A percentile compares a stretch with the other conserved stretches of the same genome.
These are phyloP conservation scores for Acrocalymma vagum DNA, from an alignment of 2,329 filamentous ascomycete genomes.

Conservation along the genomic window DNA sequence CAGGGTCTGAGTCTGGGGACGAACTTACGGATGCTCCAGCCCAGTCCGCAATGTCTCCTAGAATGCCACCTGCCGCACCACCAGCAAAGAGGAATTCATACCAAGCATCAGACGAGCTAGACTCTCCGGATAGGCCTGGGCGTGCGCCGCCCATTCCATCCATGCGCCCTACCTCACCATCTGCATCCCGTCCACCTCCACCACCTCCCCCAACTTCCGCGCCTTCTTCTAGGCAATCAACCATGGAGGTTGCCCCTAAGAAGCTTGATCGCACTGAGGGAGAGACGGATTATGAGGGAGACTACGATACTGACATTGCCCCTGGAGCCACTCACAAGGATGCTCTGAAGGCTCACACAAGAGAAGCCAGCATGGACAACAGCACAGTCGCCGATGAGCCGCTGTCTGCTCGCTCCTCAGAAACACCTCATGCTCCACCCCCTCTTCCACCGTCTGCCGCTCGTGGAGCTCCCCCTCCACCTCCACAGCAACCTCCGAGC, in stretches of 20 bases:
- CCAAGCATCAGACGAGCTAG: constrained; percentile 47
- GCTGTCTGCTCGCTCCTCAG: constrained; percentile 53
- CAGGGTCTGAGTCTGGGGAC: constrained; percentile 88
- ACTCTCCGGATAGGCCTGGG: constrained; percentile 35
- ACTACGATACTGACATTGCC: constrained; percentile 97
- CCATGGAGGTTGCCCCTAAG: constrained; percentile 36
- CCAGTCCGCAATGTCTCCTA: constrained; percentile 38
- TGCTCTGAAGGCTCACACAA: constrained; percentile 82
- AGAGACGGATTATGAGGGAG: constrained; percentile 93
- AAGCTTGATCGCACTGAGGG: constrained; percentile 75
- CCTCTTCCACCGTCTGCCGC: constrained; percentile 46
- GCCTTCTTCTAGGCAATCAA: constrained; percentile 47
- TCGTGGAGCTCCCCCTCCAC: constrained; percentile 62
- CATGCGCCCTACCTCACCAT: constrained; percentile 43
- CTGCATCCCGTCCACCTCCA: constrained; percentile 51
- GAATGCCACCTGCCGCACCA: constrained; percentile 31
- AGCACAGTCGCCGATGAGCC: constrained; percentile 65
- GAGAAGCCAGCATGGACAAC: constrained; percentile 78
- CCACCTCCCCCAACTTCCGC: constrained; percentile 56
- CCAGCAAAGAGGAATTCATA: constrained; percentile 51
- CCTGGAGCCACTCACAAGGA: constrained; percentile 95
- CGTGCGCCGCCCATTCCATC: constrained; percentile 64
- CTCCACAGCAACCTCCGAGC: constrained; percentile 61
- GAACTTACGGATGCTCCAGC: constrained; percentile 65
- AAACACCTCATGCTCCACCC: constrained; percentile 42